phyloP scores from a whole-genome alignment of 2,329 filamentous ascomycete species.

The Xylariaceae sp. region DNA sequence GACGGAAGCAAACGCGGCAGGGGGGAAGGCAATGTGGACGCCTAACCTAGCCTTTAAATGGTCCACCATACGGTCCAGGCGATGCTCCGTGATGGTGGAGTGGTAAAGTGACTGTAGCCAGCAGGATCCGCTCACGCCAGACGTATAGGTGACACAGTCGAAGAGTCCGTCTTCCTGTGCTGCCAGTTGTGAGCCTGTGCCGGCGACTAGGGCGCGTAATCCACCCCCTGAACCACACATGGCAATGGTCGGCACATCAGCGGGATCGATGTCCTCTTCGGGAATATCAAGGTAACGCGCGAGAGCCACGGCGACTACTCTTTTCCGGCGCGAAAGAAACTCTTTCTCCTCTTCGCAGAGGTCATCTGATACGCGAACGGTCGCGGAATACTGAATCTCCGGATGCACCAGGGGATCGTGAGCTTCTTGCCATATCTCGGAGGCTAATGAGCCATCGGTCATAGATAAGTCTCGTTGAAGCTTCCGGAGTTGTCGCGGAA shows the following conservation, averaged over 20 bases:
- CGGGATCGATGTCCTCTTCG: constrained; percentile 78
- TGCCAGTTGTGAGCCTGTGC: constrained; percentile 80
- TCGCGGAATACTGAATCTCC: constrained; percentile 77
- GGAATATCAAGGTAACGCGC: constrained; percentile 75
- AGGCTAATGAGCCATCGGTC: constrained; percentile 79
- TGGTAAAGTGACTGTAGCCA: constrained; percentile 90
- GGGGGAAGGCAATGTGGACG: constrained; percentile 89
- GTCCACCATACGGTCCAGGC: constrained; percentile 65
- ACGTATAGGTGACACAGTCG: constrained; percentile 91
- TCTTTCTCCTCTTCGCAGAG: constrained; percentile 78
- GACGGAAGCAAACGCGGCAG: constrained; percentile 71
- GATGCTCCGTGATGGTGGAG: constrained; percentile 67
- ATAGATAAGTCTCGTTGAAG: constrained; percentile 83
- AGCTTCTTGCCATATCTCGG: constrained; percentile 90
- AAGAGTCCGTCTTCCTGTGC: constrained; percentile 82
- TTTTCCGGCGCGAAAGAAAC: constrained; percentile 65
- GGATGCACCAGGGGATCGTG: constrained; percentile 79
- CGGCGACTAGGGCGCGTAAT: constrained; percentile 81
- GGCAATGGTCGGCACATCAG: constrained; percentile 89
- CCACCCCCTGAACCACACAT: constrained; percentile 94
- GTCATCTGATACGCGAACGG: constrained; percentile 73
- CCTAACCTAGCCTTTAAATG: constrained; percentile 82
- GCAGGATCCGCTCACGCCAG: constrained; percentile 91
- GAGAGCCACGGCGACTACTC: constrained; percentile 64
- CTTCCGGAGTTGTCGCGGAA: constrained; percentile 75